Conservation (phyloP, 805 yeast genomes). For the Yamadazyma endophytica region DNA sequence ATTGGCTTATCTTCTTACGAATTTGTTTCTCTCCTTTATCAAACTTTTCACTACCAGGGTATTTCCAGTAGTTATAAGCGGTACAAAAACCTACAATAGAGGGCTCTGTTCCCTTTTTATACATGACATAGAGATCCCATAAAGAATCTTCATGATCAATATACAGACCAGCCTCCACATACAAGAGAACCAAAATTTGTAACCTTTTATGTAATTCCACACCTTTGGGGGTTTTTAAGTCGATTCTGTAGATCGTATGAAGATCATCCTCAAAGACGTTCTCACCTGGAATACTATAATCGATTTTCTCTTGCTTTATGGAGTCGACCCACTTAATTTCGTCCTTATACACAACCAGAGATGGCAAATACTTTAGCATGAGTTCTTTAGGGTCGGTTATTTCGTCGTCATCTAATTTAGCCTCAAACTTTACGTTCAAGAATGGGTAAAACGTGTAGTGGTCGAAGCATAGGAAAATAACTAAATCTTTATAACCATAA, state of each 20-base stretch:
- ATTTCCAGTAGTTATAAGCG: conserved; percentile 79
- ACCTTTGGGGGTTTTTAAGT: conserved; percentile 38
- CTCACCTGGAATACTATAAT: conserved; percentile 41
- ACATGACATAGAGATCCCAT: conserved; percentile 75
- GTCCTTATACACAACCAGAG: conserved; percentile 53
- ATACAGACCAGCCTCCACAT: conserved; percentile 91
- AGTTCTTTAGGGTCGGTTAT: conserved; percentile 57
- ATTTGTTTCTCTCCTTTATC: conserved; percentile 37
- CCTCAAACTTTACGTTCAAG: conserved; percentile 53
- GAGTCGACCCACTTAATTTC: conserved; percentile 65
- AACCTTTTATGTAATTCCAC: conserved; percentile 59
- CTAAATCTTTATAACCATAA: conserved; percentile 74
- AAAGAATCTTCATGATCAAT: conserved; percentile 70
- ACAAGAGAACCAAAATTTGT: conserved; percentile 75
- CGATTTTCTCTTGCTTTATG: conserved; percentile 45
- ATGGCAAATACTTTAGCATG: conserved; percentile 59
- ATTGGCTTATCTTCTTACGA: conserved; percentile 83
- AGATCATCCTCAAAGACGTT: conserved; percentile 10
- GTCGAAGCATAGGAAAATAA: conserved; percentile 67
- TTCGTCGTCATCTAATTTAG: conserved; percentile 49
- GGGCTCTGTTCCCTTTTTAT: conserved; percentile 18
- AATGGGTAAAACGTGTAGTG: conserved; percentile 70
- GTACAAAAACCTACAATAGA: conserved; percentile 78
- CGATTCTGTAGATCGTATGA: conserved; percentile 51
- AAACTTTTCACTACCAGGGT: conserved; percentile 49